Evolutionary conservation across 2,329 filamentous ascomycete genomes (phyloP).

Genomic region (Colletotrichum liaoningense): DNA sequence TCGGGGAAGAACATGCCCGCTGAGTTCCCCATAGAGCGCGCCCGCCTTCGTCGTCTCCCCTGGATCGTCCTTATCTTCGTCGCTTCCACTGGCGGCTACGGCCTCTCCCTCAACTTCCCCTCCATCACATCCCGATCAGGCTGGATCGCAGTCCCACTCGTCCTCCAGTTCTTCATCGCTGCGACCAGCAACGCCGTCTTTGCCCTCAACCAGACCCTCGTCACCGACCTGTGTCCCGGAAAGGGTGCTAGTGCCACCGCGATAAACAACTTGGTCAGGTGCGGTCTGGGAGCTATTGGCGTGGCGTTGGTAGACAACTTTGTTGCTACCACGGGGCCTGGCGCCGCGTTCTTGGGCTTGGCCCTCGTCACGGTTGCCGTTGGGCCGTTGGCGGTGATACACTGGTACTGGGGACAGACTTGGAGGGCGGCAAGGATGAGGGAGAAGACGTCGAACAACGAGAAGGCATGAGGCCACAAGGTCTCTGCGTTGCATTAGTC

Average conservation of each 20-base stretch:
- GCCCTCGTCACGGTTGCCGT: conserved; percentile 16
- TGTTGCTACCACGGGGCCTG: neutral
- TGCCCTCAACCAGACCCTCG: conserved; percentile 46
- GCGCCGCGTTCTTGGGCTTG: conserved; percentile 11
- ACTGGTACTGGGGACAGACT: conserved; percentile 31
- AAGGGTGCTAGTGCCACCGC: conserved; percentile 46
- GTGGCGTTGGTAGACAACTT: conserved; percentile 11
- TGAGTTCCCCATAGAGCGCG: conserved; percentile 56
- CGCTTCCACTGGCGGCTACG: conserved; percentile 51
- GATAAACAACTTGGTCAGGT: conserved; percentile 45
- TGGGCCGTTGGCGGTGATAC: conserved; percentile 15
- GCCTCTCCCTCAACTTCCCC: conserved; percentile 42
- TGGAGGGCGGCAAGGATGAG: conserved; percentile 21
- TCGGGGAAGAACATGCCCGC: conserved; percentile 41
- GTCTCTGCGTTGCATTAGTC: too few species aligned
- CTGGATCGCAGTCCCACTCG: conserved; percentile 43
- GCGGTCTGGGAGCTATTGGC: conserved; percentile 17
- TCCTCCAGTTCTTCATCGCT: conserved; percentile 49
- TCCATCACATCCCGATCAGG: conserved; percentile 29
- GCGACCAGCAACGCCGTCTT: conserved; percentile 50
- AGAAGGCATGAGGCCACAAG: neutral
- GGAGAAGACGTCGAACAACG: neutral
- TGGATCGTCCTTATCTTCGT: conserved; percentile 46
- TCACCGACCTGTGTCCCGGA: conserved; percentile 46
- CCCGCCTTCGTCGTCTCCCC: conserved; percentile 52